phyloP scores from a whole-genome alignment of 148 eudicot genomes.

The Polygonum aviculare region DNA sequence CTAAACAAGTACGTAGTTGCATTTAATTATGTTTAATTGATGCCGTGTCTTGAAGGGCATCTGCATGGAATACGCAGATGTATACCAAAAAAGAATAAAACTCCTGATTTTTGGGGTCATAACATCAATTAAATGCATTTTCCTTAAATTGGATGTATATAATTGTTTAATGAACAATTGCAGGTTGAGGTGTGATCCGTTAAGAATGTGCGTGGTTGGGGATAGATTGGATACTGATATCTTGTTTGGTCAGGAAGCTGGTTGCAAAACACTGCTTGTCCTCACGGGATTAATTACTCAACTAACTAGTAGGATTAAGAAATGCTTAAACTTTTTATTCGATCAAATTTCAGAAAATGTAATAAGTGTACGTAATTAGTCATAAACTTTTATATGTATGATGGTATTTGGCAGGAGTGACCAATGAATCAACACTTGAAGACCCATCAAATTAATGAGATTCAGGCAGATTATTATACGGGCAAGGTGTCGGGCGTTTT shows the following conservation, averaged over 20 bases:
- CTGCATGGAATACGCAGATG: not conserved
- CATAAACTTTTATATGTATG: no score
- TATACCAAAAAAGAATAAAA: not conserved
- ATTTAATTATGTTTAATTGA: not conserved
- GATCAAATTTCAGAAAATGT: not conserved
- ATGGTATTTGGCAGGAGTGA: conserved; percentile 48
- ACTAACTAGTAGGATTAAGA: no score
- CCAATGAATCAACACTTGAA: conserved; percentile 39
- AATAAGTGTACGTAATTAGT: not conserved
- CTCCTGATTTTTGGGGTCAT: no score
- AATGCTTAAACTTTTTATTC: not conserved
- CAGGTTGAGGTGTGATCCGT: conserved; percentile 1
- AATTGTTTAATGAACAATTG: not conserved
- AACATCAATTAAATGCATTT: not conserved
- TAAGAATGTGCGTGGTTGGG: conserved; percentile 89
- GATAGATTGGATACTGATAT: conserved; percentile 91
- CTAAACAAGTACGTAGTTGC: conserved; percentile 39
- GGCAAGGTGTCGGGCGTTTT: conserved; percentile 49
- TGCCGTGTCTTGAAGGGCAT: not conserved
- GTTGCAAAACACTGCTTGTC: conserved; percentile 90
- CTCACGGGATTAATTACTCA: conserved; percentile 38
- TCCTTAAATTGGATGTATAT: not conserved
- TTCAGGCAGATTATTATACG: conserved; percentile 60
- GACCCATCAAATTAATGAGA: conserved; percentile 41
- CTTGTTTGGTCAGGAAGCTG: conserved; percentile 75